Evolutionary conservation across 352 stramenopile species (phyloP).

Genomic region (Elongisporangium anandrum): DNA sequence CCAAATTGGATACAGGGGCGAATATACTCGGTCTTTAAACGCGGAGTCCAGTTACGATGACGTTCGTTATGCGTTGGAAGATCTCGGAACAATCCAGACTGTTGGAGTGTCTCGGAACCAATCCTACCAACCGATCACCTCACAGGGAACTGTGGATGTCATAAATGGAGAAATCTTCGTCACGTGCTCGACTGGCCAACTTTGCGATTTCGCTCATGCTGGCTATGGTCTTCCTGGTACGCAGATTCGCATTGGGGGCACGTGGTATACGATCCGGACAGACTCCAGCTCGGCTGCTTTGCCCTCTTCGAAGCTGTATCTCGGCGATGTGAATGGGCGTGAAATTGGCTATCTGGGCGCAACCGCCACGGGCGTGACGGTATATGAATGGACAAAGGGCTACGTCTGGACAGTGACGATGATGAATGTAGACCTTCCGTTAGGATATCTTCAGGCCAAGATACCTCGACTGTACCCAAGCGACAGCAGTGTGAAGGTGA

Average conservation of each 20-base stretch:
- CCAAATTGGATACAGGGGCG: constrained; percentile 59
- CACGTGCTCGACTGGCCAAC: constrained; percentile 38
- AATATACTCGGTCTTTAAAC: constrained; percentile 62
- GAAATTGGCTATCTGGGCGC: constrained; percentile 49
- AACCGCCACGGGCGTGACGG: constrained; percentile 29
- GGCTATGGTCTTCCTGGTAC: constrained; percentile 60
- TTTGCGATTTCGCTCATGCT: constrained; percentile 45
- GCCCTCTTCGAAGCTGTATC: constrained; percentile 33
- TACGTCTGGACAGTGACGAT: constrained; percentile 63
- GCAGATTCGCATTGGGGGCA: constrained; percentile 43
- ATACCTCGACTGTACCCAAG: constrained; percentile 45
- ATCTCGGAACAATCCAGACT: constrained; percentile 49
- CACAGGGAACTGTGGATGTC: constrained; percentile 45
- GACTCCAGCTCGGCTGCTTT: constrained; percentile 38
- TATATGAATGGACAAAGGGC: constrained; percentile 72
- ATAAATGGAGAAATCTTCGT: constrained; percentile 54
- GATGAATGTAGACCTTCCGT: constrained; percentile 31
- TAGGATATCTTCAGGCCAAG: constrained; percentile 48
- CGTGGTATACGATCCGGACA: constrained; percentile 68
- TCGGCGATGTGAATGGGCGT: constrained; percentile 54
- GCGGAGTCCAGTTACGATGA: constrained; percentile 60
- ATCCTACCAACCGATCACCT: constrained; percentile 33
- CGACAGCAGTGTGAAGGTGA: constrained; percentile 34
- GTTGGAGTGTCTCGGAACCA: constrained; percentile 38
- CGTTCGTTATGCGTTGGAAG: constrained; percentile 63